These are phyloP conservation scores for Cylindrotheca closterium DNA, from an alignment of 108 stramenopile genomes.

Conservation along the genomic window DNA sequence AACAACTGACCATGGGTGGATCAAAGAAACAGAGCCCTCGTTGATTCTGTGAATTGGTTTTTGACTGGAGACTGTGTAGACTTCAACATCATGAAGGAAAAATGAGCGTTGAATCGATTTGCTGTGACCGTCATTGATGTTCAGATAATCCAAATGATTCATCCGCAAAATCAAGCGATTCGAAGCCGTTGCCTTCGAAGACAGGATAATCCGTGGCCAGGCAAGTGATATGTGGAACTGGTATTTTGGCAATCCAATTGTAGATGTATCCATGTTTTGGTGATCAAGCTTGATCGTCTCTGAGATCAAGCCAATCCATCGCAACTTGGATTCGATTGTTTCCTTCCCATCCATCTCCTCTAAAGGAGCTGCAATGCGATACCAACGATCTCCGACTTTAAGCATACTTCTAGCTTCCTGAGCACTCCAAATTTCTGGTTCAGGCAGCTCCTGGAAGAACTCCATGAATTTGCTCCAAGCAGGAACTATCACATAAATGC, in stretches of 20 bases:
- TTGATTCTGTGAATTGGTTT: conserved; percentile 1
- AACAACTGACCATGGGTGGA: conserved; percentile 42
- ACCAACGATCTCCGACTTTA: conserved; percentile 81
- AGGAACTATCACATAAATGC: conserved; percentile 56
- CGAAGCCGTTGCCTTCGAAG: conserved; percentile 4
- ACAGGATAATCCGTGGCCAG: conserved; percentile 49
- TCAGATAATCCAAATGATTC: conserved; percentile 50
- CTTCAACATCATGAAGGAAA: conserved; percentile 45
- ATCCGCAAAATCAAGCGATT: conserved; percentile 46
- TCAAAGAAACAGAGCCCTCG: conserved; percentile 30
- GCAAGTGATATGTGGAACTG: conserved; percentile 54
- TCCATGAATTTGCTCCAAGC: conserved; percentile 44
- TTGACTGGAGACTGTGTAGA: conserved; percentile 30
- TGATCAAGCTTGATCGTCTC: neutral
- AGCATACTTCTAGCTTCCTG: conserved; percentile 42
- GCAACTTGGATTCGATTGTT: conserved; percentile 1
- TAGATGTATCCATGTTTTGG: conserved; percentile 2
- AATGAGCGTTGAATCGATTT: conserved; percentile 16
- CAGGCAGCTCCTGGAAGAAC: conserved; percentile 54
- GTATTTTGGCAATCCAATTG: conserved; percentile 17
- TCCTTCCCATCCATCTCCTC: conserved; percentile 1
- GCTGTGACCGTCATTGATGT: conserved; percentile 17
- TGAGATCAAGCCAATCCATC: conserved; percentile 10
- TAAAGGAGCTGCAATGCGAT: conserved; percentile 34
- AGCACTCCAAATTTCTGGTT: conserved; percentile 38